phyloP scores from a whole-genome alignment of 192 early-diverging fungal species.

The Chytriomyces hyalinus region DNA sequence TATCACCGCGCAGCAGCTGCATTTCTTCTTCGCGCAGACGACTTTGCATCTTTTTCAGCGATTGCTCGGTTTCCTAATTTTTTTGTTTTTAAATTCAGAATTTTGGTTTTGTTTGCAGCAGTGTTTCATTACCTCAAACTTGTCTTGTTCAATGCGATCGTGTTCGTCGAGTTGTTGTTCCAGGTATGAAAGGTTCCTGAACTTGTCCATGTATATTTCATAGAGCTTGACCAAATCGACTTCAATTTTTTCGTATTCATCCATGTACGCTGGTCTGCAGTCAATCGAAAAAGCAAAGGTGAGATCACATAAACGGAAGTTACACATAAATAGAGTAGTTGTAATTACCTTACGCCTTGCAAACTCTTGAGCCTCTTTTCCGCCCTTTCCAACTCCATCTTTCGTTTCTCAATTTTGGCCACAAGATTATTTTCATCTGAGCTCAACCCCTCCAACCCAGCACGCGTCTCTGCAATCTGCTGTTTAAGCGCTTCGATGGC shows the following conservation, averaged over 20 bases:
- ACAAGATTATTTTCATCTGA: slow-evolving; percentile 56
- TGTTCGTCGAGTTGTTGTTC: slow-evolving; percentile 64
- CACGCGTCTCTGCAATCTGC: slow-evolving; percentile 40
- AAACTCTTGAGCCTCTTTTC: slow-evolving; percentile 57
- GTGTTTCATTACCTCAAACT: slow-evolving; percentile 49
- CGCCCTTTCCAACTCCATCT: slow-evolving; percentile 56
- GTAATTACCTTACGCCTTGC: slow-evolving; percentile 54
- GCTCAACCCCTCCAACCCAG: slow-evolving; percentile 44
- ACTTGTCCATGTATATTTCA: slow-evolving; percentile 57
- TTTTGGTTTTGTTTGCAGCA: background rate
- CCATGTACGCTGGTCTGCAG: slow-evolving; percentile 61
- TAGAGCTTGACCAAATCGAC: slow-evolving; percentile 54
- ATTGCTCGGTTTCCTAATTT: slow-evolving; percentile 52
- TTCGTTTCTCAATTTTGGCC: slow-evolving; percentile 63
- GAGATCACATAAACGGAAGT: too few relatives aligned
- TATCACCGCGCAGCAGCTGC: slow-evolving; percentile 54
- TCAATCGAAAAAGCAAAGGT: background rate
- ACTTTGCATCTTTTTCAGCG: slow-evolving; percentile 58
- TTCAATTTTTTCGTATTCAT: slow-evolving; percentile 64
- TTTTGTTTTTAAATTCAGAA: background rate
- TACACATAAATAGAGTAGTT: background rate
- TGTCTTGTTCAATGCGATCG: slow-evolving; percentile 56
- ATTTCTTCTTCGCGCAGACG: slow-evolving; percentile 61
- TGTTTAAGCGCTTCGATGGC: slow-evolving; percentile 42
- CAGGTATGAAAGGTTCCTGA: slow-evolving; percentile 56